Evolutionary conservation across 2,329 filamentous ascomycete species (phyloP), one percentile per base, ranked within the genome.

Genomic region (Penicillium sumatraense): DNA sequence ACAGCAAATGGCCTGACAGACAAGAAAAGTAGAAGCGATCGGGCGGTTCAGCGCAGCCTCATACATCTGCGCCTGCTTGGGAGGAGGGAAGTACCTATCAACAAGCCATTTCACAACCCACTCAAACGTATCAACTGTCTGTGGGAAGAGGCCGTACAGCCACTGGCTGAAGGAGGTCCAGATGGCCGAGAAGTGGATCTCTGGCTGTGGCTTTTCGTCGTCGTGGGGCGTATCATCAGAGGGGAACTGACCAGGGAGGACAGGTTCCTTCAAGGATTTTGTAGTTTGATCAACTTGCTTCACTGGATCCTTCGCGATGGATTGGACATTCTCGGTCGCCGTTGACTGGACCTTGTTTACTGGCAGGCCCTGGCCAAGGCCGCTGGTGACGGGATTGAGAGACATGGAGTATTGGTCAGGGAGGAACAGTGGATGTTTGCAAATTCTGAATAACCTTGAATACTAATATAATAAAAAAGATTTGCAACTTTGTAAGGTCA

Each of bases 1-100:
- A 20, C 69, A 72, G 49, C 71, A 73, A 16, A 73, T 64, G 38
- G 67, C 47, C 48, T 73, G 70, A 26, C 68, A 71, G 18, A 71
- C 55, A 13, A 72, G 52, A 24, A 73, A 72, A 11, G 68, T 70
- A 16, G 69, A 61, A 2, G 69, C 67, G 26, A 71, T 67, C 4
- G 70, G 70, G 1, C 66, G 63, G 14, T 65, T 64, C 49, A 70
- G 50, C 13, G 64, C 62, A 6, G 64, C 63, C 23, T 71, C 64
- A 45, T 71, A 73, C 35, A 70, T 58, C 3, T 58, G 54, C 10
- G 64, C 65, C 14, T 70, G 68, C 3, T 65, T 64, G 3, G 64
- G 62, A 1, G 62, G 61, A 1, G 70, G 70, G 10, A 72, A 57
- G 5, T 68, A 52, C 58, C 61, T 57, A 5, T 62, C 48, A 2